Percentiles rank a stretch among this genome's conserved stretches.
Conservation (phyloP, 495 filamentous ascomycete genomes). For the Penicillium cataractarum region DNA sequence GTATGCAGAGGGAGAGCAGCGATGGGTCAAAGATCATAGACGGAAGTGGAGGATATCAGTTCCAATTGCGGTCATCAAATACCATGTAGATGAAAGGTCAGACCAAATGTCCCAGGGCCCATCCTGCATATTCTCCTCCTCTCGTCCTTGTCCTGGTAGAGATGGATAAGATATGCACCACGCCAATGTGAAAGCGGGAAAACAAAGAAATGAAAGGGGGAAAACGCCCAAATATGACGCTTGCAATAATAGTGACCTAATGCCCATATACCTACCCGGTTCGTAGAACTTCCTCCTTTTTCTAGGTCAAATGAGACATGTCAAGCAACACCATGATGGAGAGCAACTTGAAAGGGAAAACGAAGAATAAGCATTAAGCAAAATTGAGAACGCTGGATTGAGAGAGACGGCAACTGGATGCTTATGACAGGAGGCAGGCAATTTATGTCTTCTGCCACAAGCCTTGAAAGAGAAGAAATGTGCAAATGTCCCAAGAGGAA, state of each 20-base stretch:
- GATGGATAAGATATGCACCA: slow-evolving; percentile 13
- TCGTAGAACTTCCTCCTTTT: slow-evolving; percentile 21
- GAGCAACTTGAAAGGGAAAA: slow-evolving; percentile 2
- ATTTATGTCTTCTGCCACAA: not conserved
- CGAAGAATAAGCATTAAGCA: not conserved
- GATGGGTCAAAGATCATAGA: slow-evolving; percentile 1
- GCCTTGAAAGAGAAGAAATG: not conserved
- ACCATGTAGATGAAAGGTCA: slow-evolving; percentile 18
- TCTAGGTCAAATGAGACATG: slow-evolving; percentile 19
- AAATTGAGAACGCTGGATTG: slow-evolving; percentile 18
- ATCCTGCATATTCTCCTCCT: not conserved
- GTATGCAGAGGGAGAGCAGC: slow-evolving; percentile 16
- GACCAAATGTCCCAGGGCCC: not conserved
- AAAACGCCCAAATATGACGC: slow-evolving; percentile 21
- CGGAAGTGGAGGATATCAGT: not conserved
- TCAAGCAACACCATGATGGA: not conserved
- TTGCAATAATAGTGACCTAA: slow-evolving; percentile 24
- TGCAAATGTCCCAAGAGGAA: not conserved
- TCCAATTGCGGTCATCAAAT: slow-evolving; percentile 17
- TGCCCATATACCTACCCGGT: slow-evolving; percentile 7
- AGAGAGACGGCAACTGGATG: slow-evolving; percentile 2
- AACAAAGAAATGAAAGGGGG: not conserved
- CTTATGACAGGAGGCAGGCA: not conserved
- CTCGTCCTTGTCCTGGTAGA: not conserved
- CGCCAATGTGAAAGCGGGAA: slow-evolving; percentile 14